A percentile compares a stretch with the other conserved stretches of the same genome.
Conservation (phyloP, 2,329 filamentous ascomycete species). For the Aspergillus proliferans region DNA sequence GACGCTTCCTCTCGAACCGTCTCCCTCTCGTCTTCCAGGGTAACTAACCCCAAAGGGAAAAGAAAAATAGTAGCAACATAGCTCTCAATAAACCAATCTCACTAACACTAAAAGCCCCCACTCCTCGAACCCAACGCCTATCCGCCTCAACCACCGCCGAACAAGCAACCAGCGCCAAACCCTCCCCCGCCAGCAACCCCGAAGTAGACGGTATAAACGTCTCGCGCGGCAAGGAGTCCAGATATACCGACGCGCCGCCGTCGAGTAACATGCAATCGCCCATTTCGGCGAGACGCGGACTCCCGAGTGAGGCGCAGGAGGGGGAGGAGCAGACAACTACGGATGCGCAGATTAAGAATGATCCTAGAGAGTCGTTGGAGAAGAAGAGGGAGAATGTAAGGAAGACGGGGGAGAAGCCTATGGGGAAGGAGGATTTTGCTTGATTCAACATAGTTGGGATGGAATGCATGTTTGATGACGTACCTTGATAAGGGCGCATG, state of each 20-base stretch:
- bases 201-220: neutral
- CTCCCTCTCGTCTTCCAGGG: neutral
- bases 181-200: neutral
- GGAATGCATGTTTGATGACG: neutral
- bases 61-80: neutral
- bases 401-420: neutral
- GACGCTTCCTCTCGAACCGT: neutral
- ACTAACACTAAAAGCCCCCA: too few species aligned
- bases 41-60: neutral
- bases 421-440: neutral
- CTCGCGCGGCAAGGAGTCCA: neutral
- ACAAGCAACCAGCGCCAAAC: neutral
- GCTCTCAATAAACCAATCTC: too few species aligned
- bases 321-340: constrained; percentile 5
- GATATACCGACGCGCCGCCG: neutral
- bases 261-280: neutral
- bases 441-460: too few species aligned
- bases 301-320: constrained; percentile 6
- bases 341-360: constrained; percentile 6
- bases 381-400: constrained; percentile 3
- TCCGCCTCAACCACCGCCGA: neutral
- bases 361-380: neutral
- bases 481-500: too few species aligned
- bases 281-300: neutral
- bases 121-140: neutral